Evolutionary conservation across 1,139 yeast genomes (phyloP).

Genomic region (Diutina mesorugosa): DNA sequence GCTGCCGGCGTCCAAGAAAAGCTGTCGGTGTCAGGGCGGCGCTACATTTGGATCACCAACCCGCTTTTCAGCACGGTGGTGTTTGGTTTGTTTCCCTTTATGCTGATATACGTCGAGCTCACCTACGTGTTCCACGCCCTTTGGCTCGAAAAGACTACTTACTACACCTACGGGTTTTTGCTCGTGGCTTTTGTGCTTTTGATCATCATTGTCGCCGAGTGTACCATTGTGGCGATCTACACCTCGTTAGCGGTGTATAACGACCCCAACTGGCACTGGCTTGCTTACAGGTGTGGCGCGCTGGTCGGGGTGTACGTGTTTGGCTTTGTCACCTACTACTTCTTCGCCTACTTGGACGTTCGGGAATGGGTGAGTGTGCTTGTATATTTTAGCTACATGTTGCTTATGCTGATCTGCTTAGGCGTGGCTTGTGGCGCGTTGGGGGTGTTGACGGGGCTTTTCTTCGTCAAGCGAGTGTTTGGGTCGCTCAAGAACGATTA

Average conservation of each 20-base stretch:
- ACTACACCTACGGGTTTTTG: constrained; percentile 71
- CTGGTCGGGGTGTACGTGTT: constrained; percentile 63
- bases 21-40: background rate
- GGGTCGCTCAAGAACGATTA: constrained; percentile 47
- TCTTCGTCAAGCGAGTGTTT: constrained; percentile 47
- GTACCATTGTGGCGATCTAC: constrained; percentile 63
- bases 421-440: constrained; percentile 70
- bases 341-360: constrained; percentile 39
- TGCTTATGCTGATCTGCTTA: constrained; percentile 47
- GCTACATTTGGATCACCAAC: constrained; percentile 6
- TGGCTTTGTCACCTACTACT: constrained; percentile 57
- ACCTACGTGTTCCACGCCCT: constrained; percentile 62
- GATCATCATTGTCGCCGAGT: constrained; percentile 53
- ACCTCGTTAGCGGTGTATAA: constrained; percentile 44
- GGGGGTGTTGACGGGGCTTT: constrained; percentile 52
- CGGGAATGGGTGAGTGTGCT: constrained; percentile 59
- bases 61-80: constrained; percentile 17
- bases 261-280: constrained; percentile 78
- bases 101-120: constrained; percentile 70
- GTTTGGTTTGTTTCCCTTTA: constrained; percentile 67
- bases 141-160: constrained; percentile 72
- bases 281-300: constrained; percentile 60
- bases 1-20: background rate
- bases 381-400: constrained; percentile 61
- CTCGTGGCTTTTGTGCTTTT: constrained; percentile 48